Conservation (phyloP, 2,329 filamentous ascomycete genomes). For the Coniochaeta sp. region DNA sequence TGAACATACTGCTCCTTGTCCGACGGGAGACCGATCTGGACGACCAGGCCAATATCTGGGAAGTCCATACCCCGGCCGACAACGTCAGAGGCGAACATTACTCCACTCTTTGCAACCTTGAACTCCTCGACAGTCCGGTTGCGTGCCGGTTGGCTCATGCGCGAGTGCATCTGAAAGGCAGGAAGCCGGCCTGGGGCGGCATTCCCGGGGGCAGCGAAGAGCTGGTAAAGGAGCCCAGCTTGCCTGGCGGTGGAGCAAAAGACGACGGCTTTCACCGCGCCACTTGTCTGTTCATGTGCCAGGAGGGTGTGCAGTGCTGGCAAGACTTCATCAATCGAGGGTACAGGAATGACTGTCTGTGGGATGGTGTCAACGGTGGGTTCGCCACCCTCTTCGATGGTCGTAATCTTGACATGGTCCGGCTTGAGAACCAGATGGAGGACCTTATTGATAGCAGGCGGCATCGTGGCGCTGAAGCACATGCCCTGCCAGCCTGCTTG, state of each 20-base stretch:
- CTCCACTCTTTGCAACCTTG: slow-evolving; percentile 41
- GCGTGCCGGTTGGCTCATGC: slow-evolving; percentile 41
- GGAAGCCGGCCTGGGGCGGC: slow-evolving; percentile 29
- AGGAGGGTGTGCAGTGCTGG: slow-evolving; percentile 51
- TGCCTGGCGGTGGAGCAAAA: slow-evolving; percentile 60
- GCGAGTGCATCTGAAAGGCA: slow-evolving; percentile 39
- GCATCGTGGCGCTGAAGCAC: slow-evolving; percentile 81
- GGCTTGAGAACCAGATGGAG: slow-evolving; percentile 61
- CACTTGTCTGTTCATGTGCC: slow-evolving; percentile 30
- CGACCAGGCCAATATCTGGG: slow-evolving; percentile 49
- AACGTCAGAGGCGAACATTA: slow-evolving; percentile 64
- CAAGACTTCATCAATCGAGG: slow-evolving; percentile 63
- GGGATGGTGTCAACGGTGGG: slow-evolving; percentile 71
- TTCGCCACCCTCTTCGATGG: slow-evolving; percentile 65
- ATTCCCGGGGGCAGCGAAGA: slow-evolving; percentile 27
- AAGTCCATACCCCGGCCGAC: slow-evolving; percentile 63
- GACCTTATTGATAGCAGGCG: slow-evolving; percentile 68
- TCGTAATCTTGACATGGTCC: slow-evolving; percentile 74
- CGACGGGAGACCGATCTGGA: slow-evolving; percentile 47
- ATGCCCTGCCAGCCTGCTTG: slow-evolving; percentile 60
- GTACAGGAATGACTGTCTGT: slow-evolving; percentile 60
- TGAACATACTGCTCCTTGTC: slow-evolving; percentile 54
- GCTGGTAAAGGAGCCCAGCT: slow-evolving; percentile 40
- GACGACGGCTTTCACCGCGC: slow-evolving; percentile 73
- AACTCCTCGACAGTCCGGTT: slow-evolving; percentile 54